Evolutionary conservation across 2,329 filamentous ascomycete species (phyloP).

Genomic region (Aspergillus nomiae): DNA sequence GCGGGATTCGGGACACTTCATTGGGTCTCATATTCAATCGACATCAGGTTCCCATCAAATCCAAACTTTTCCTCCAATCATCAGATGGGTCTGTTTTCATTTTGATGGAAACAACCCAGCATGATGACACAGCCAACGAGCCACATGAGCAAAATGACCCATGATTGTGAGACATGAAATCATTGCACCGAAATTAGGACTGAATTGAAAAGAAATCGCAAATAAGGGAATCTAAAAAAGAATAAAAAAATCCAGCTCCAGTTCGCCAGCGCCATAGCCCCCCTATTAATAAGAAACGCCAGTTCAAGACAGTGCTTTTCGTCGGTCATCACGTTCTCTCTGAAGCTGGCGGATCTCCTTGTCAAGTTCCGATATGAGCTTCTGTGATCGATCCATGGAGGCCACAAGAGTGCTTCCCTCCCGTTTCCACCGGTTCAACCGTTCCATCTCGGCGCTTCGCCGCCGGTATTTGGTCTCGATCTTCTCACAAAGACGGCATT

Average conservation of each 20-base stretch:
- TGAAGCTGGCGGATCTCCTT: constrained; percentile 68
- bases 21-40: constrained; percentile 27
- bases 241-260: constrained; percentile 17
- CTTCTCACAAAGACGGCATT: constrained; percentile 85
- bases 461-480: constrained; percentile 82
- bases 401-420: constrained; percentile 65
- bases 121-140: constrained; percentile 28
- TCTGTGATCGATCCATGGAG: constrained; percentile 67
- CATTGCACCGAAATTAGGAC: constrained; percentile 21
- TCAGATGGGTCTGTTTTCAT: constrained; percentile 21
- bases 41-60: constrained; percentile 14
- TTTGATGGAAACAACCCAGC: constrained; percentile 31
- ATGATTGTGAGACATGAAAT: constrained; percentile 31
- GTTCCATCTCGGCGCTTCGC: constrained; percentile 70
- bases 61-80: constrained; percentile 27
- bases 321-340: constrained; percentile 54
- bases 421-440: constrained; percentile 74
- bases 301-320: constrained; percentile 30
- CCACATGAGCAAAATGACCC: constrained; percentile 18
- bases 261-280: not conserved
- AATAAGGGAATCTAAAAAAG: constrained; percentile 26
- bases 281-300: constrained; percentile 9
- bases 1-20: constrained; percentile 22
- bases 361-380: constrained; percentile 72
- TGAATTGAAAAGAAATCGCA: constrained; percentile 17